A percentile compares a stretch with the other conserved stretches of the same genome.
phyloP scores from a whole-genome alignment of 257 asterid genomes.

The Coffea eugenioides region DNA sequence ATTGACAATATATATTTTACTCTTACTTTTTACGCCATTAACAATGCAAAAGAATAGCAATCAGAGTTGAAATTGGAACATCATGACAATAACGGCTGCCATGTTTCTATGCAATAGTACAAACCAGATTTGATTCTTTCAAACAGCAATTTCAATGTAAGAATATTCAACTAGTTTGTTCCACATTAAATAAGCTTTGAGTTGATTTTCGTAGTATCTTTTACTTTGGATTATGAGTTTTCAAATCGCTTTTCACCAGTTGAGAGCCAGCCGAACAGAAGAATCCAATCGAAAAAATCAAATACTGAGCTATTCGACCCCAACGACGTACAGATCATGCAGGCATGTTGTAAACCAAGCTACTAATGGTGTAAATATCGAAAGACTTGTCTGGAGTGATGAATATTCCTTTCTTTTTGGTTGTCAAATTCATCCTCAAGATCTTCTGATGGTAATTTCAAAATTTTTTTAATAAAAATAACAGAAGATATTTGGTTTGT shows the following conservation, averaged over 20 bases:
- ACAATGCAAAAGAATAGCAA: background rate
- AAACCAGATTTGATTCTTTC: conserved; percentile 25
- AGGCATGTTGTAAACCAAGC: background rate
- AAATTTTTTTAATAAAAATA: background rate
- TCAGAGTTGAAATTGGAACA: conserved; percentile 7
- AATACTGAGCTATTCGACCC: background rate
- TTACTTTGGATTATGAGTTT: background rate
- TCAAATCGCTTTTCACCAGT: background rate
- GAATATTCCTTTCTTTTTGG: background rate
- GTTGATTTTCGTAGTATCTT: background rate
- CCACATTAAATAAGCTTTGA: background rate
- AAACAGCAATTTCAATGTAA: conserved; percentile 22
- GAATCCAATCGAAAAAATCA: conserved; percentile 1
- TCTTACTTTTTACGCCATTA: conserved; percentile 3
- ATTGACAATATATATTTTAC: background rate
- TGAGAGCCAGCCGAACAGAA: background rate
- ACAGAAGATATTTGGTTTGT: background rate
- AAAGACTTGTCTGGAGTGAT: conserved; percentile 11
- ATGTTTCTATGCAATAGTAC: background rate
- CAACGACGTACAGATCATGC: background rate
- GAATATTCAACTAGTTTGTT: conserved; percentile 8
- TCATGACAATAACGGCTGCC: conserved; percentile 6
- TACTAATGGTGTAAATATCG: conserved; percentile 14
- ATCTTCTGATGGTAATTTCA: background rate
- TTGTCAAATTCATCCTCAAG: background rate